Conservation (phyloP, 306 rosid genomes). For the Vigna reflexopilosa region DNA sequence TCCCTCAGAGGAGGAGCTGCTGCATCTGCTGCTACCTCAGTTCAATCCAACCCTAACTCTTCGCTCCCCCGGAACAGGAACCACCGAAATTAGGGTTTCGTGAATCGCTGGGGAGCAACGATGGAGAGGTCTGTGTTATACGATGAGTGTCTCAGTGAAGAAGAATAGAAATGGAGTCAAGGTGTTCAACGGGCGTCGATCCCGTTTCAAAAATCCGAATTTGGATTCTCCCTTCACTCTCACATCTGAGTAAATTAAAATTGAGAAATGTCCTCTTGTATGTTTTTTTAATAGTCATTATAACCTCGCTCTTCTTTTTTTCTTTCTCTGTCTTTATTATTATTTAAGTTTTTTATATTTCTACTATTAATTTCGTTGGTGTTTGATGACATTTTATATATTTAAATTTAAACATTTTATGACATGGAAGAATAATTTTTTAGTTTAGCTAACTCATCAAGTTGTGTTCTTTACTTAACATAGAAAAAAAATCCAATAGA, state of each 20-base stretch:
- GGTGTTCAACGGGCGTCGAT: constrained; percentile 40
- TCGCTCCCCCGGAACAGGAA: neutral
- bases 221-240: neutral
- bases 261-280: neutral
- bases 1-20: neutral
- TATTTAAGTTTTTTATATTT: too few relatives aligned
- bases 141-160: neutral
- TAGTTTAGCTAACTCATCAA: too few relatives aligned
- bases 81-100: constrained; percentile 42
- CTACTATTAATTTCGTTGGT: neutral
- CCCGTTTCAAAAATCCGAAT: constrained; percentile 43
- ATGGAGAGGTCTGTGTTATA: neutral
- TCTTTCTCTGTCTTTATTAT: too few relatives aligned
- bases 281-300: neutral
- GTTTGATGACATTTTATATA: neutral
- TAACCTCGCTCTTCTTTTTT: too few relatives aligned
- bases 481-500: too few relatives aligned
- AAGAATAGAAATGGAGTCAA: neutral
- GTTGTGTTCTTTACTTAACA: too few relatives aligned
- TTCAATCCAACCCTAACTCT: constrained; percentile 13
- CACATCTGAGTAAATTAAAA: neutral
- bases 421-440: too few relatives aligned
- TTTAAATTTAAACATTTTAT: neutral
- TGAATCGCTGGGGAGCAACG: neutral
- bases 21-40: constrained; percentile 2